A percentile compares a stretch with the other conserved stretches of the same genome.
Conservation (phyloP, 495 filamentous ascomycete genomes). For the Talaromyces thailandensis region DNA sequence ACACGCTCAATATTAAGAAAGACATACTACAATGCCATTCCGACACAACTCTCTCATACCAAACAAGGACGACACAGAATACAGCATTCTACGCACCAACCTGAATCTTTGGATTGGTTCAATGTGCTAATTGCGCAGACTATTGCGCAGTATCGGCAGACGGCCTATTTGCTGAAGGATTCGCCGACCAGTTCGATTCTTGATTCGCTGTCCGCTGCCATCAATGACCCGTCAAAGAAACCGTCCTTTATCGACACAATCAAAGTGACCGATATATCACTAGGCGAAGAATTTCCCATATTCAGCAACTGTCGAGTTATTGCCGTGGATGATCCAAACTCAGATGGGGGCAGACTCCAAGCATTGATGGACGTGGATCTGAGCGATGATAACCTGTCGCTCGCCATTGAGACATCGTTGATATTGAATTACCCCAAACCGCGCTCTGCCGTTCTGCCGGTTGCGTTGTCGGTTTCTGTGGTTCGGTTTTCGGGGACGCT, state of each 20-base stretch:
- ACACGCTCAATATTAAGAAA: conserved; percentile 89
- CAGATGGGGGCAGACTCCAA: conserved; percentile 62
- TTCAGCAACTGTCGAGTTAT: conserved; percentile 97
- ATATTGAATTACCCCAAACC: conserved; percentile 90
- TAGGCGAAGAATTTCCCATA: conserved; percentile 96
- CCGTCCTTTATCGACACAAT: conserved; percentile 92
- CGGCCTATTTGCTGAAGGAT: conserved; percentile 76
- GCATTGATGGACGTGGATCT: conserved; percentile 95
- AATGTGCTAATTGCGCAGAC: conserved; percentile 96
- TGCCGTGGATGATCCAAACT: conserved; percentile 41
- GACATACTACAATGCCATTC: conserved; percentile 90
- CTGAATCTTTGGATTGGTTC: conserved; percentile 99
- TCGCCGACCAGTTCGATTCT: conserved; percentile 63
- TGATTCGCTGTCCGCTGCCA: conserved; percentile 76
- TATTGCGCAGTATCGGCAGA: conserved; percentile 86
- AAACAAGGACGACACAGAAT: conserved; percentile 38
- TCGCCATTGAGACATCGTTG: conserved; percentile 89
- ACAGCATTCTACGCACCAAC: conserved; percentile 72
- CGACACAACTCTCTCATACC: conserved; percentile 25
- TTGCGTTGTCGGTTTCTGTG: conserved; percentile 83
- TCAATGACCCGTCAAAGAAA: conserved; percentile 71
- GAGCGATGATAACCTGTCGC: conserved; percentile 81
- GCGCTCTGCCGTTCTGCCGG: conserved; percentile 80
- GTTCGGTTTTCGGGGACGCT: conserved; percentile 92
- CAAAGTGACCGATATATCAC: conserved; percentile 79